Evolutionary conservation across 768 basidiomycete species (phyloP), one percentile per base, ranked within the genome.

Genomic region (Lepiota venenata): DNA sequence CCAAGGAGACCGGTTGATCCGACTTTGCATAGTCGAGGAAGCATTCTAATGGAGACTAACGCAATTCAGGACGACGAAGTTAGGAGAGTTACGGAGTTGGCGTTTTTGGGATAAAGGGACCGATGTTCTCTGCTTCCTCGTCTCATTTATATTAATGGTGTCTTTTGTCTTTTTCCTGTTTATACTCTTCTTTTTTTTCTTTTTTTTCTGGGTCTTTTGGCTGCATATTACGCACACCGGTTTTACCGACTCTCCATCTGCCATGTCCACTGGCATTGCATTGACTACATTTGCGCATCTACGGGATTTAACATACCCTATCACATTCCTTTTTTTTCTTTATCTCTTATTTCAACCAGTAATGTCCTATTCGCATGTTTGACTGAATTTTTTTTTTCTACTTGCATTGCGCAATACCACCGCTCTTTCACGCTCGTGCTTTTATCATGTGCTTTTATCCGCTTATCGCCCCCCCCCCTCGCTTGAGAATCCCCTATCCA

Each of bases 21-120:
- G 35, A 82, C 77, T 43, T 77, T 88, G 53, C 81, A 90, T 61
- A 82, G 70, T 56, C 64, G 71, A 15, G 84, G 77, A 43, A 82
- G 74, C 52, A 87, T 91, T 49, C 47, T 82, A 56, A 47, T 72
- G 32, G 75, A 83, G 69, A 69, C 79, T 50, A 74, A 61, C 45
- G 69, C 66, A 38, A 88, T 90, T 38, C 71, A 79, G 63, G 86
- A 91, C 57, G 84, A 81, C 10, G 88, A 91, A 73, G 77, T 74
- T 58, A 71, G 87, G 67, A 71, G 85, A 66, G 70, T 88, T 74
- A 82, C 83, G 41, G 88, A 91, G 71, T 64, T 87, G 61, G 87
- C 87, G 50, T 91, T 89, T 63, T 68, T 87, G 63, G 69, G 65
- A 52, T 75, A 63, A 58, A 18, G 8, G 36, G 21, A 21, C 15